Base-by-base conservation (phyloP, 176 grass and related monocot species). In the Oropetium thomaeum region DNA sequence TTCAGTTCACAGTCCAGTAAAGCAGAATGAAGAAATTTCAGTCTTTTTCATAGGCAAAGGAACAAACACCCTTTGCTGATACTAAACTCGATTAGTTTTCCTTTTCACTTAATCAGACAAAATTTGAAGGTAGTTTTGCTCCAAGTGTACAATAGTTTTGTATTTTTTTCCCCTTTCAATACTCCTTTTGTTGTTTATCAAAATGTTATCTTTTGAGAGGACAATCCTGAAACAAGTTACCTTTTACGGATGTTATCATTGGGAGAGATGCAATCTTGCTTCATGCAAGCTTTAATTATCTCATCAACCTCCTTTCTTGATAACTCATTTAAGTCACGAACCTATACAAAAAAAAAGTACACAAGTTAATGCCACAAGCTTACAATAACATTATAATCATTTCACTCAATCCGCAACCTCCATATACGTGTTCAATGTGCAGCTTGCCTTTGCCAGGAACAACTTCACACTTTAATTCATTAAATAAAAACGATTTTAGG, bases 251-350 rank as follows among this genome's bases (percentile, higher is more conserved):
- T 80, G 57, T 70, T 70, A 63, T 83, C 80, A 11, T 83, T 80
- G 62, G 60, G 76, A 53, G 84, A 76, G 33, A 87, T 83, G 68
- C 85, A 87, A 78, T 87, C 85, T 79, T 87, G 79, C 67, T 83
- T 87, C 85, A 87, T 83, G 80, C 85, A 87, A 43, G 73, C 33
- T 79, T 87, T 83, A 68, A 87, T 79, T 79, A 87, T 89, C 71
- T 81, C 87, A 71, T 89, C 81, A 41, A 89, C 77, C 39, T 89
- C 87, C 65, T 84, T 84, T 61, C 87, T 87, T 43, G 85, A 78
- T 52, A 87, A 68, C n/a, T 87, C 85, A 62, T 87, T 87, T 29
- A 87, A 59, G 61, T 87, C 85, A 66, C 74, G 79, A 61, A 83
- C 65, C 85, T 87, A 62, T 11, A 67, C 15, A 68, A 12, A 25